Conservation (phyloP, 148 eudicot genomes). For the Cornus kousa region DNA sequence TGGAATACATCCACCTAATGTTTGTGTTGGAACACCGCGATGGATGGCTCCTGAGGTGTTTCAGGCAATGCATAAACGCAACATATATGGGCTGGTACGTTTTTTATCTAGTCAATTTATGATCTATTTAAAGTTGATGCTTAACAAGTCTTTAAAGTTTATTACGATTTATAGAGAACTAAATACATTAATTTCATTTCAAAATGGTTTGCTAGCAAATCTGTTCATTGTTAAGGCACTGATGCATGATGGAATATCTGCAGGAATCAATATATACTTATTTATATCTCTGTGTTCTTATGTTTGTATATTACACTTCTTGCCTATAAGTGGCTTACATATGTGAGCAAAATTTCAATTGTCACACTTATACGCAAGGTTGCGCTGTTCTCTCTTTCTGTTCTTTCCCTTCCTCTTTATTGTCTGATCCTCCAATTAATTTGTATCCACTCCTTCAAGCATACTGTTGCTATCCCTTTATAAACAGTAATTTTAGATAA, state of each 20-base stretch:
- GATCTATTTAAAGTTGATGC: background rate
- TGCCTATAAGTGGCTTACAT: background rate
- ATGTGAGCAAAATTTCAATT: background rate
- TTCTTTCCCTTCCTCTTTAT: too few relatives aligned
- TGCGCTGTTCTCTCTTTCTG: background rate
- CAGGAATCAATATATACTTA: background rate
- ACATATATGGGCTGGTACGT: constrained; percentile 78
- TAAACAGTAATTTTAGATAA: background rate
- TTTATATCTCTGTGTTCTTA: too few relatives aligned
- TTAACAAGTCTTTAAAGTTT: background rate
- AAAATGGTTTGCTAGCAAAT: too few relatives aligned
- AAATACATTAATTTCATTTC: background rate
- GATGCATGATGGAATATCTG: background rate
- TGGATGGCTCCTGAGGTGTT: constrained; percentile 99
- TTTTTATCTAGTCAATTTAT: background rate
- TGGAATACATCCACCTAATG: constrained; percentile 78
- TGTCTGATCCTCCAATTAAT: too few relatives aligned
- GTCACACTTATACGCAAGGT: background rate
- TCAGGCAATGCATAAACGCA: constrained; percentile 55
- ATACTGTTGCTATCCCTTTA: too few relatives aligned
- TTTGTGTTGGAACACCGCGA: constrained; percentile 91
- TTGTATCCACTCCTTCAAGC: too few relatives aligned
- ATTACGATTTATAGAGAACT: background rate
- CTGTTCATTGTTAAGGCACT: background rate
- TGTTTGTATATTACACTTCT: background rate